Percentiles rank a stretch among this genome's conserved stretches.
These are phyloP conservation scores for Eucalyptus curtisii DNA, from an alignment of 345 rosid genomes.

Conservation along the genomic window DNA sequence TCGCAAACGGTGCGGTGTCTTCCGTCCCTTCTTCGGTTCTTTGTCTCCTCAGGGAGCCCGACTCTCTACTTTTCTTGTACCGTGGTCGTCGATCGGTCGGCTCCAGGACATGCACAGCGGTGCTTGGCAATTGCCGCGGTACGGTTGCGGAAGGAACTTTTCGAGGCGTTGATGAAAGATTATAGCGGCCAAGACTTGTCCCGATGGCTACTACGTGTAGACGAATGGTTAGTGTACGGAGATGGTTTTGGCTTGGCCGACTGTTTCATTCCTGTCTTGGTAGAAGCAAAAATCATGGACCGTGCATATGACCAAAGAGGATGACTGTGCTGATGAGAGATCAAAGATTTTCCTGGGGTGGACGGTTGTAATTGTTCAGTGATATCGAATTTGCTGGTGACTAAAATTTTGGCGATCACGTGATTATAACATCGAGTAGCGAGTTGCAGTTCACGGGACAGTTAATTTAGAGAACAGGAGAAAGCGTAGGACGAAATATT, in stretches of 20 bases:
- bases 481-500: neutral
- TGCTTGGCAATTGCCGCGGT: neutral
- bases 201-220: neutral
- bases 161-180: neutral
- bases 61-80: neutral
- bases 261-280: neutral
- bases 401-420: neutral
- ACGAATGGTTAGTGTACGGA: neutral
- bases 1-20: conserved; percentile 15
- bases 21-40: neutral
- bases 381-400: neutral
- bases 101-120: neutral
- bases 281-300: neutral
- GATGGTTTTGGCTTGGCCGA: neutral
- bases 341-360: neutral
- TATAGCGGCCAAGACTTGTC: neutral
- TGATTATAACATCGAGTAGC: neutral
- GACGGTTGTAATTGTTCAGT: neutral
- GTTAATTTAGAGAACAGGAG: neutral
- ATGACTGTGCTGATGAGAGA: neutral
- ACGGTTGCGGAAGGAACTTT: neutral
- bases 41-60: neutral
- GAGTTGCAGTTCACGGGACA: neutral
- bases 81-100: neutral
- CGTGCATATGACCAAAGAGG: neutral